Conservation (phyloP, 495 filamentous ascomycete genomes). For the Corynascus novoguineensis region DNA sequence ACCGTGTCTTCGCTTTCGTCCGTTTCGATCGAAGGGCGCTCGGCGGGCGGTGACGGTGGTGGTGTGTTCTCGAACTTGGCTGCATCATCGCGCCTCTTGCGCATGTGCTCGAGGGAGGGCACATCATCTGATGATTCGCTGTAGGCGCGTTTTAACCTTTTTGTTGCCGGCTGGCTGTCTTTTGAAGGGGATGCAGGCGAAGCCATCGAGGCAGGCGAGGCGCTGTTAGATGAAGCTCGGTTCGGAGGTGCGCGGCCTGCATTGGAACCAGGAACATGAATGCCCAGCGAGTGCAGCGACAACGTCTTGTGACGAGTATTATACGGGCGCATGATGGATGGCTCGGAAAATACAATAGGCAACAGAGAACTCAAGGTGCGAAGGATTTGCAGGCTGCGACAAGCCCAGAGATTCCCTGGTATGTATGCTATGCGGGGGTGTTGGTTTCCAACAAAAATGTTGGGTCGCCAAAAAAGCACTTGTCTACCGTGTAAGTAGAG, state of each 20-base stretch:
- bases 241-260: constrained; percentile 51
- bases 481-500: constrained; percentile 12
- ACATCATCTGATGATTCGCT: constrained; percentile 46
- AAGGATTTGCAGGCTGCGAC: constrained; percentile 21
- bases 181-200: constrained; percentile 47
- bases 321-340: constrained; percentile 69
- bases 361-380: constrained; percentile 12
- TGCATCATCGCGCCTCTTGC: constrained; percentile 43
- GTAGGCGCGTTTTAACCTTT: constrained; percentile 84
- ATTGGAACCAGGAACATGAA: constrained; percentile 71
- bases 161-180: constrained; percentile 59
- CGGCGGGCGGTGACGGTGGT: constrained; percentile 65
- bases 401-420: constrained; percentile 6
- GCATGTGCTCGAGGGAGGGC: constrained; percentile 45
- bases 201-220: constrained; percentile 44
- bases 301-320: constrained; percentile 97
- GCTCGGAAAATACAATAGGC: not conserved
- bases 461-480: constrained; percentile 7
- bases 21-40: constrained; percentile 37
- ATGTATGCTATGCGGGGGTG: constrained; percentile 14
- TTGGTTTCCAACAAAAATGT: not conserved
- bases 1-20: constrained; percentile 28
- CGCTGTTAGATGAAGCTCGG: constrained; percentile 24
- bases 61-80: constrained; percentile 66
- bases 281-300: constrained; percentile 87